phyloP scores from a whole-genome alignment of 768 basidiomycete species.

The Mycena metata region DNA sequence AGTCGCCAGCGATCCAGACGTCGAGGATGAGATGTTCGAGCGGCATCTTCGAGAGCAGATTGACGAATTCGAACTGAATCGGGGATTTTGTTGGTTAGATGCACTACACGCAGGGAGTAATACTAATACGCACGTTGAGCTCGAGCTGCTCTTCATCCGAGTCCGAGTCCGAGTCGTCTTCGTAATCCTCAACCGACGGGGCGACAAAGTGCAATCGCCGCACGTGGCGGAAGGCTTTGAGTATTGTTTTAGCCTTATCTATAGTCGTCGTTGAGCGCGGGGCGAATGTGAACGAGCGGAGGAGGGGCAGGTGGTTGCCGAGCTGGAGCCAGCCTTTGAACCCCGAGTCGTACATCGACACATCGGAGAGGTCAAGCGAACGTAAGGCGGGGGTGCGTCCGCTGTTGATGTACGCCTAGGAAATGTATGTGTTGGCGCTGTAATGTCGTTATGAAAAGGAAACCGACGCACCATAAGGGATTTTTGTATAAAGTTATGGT shows the following conservation, averaged over 20 bases:
- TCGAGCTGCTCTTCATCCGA: neutral
- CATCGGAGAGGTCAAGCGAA: neutral
- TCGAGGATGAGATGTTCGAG: slow-evolving; percentile 1
- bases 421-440: neutral
- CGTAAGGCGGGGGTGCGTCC: slow-evolving; percentile 16
- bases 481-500: neutral
- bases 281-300: neutral
- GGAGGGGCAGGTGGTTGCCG: neutral
- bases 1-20: too few relatives aligned
- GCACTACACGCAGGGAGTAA: neutral
- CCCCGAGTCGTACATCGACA: neutral
- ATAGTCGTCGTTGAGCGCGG: neutral
- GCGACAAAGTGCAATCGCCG: slow-evolving; percentile 6
- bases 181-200: too few relatives aligned
- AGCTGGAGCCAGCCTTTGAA: slow-evolving; percentile 4
- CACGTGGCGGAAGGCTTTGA: neutral
- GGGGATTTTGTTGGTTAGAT: neutral
- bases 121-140: neutral
- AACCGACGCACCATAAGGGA: slow-evolving; percentile 1
- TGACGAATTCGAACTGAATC: neutral
- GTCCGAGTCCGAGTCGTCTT: neutral
- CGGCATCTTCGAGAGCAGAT: neutral
- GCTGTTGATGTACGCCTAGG: slow-evolving; percentile 2
- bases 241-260: neutral
- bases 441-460: too few relatives aligned